Evolutionary conservation across 371 early-diverging fungal genomes (phyloP).

Genomic region (Haplosporangium sp.): DNA sequence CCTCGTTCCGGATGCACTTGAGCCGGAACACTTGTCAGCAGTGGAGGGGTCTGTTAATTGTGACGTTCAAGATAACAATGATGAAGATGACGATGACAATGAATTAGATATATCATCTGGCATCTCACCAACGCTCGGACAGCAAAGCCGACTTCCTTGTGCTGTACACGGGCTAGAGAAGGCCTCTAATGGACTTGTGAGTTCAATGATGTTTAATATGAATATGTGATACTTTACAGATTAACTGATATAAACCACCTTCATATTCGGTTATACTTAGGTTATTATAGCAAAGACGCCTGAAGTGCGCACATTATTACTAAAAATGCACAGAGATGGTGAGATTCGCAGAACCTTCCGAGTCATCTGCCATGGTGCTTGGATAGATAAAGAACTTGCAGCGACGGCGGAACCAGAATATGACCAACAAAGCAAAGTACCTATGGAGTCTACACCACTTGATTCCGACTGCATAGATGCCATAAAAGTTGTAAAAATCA

Average conservation of each 20-base stretch:
- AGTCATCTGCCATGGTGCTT: conserved; percentile 62
- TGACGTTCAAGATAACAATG: conserved; percentile 13
- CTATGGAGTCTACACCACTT: conserved; percentile 8
- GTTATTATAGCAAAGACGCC: conserved; percentile 63
- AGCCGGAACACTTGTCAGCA: conserved; percentile 32
- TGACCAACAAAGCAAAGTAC: background rate
- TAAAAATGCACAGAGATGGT: conserved; percentile 46
- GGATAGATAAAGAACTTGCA: conserved; percentile 1
- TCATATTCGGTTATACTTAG: conserved; percentile 25
- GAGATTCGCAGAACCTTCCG: conserved; percentile 56
- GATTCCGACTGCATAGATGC: conserved; percentile 18
- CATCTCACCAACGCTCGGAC: conserved; percentile 34
- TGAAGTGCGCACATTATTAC: conserved; percentile 41
- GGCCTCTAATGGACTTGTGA: conserved; percentile 69
- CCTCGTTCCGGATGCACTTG: background rate
- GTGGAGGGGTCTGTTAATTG: conserved; percentile 43
- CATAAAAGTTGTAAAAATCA: conserved; percentile 51
- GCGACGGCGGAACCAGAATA: background rate
- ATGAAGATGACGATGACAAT: conserved; percentile 27
- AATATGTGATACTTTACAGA: background rate
- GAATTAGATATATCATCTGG: conserved; percentile 48
- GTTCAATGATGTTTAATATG: conserved; percentile 2
- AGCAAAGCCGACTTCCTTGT: conserved; percentile 35
- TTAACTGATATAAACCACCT: background rate
- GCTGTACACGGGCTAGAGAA: conserved; percentile 60